Percentiles rank a stretch among this genome's conserved stretches.
Conservation (phyloP, 1,284 basidiomycete genomes). For the Trichosporon asahii region DNA sequence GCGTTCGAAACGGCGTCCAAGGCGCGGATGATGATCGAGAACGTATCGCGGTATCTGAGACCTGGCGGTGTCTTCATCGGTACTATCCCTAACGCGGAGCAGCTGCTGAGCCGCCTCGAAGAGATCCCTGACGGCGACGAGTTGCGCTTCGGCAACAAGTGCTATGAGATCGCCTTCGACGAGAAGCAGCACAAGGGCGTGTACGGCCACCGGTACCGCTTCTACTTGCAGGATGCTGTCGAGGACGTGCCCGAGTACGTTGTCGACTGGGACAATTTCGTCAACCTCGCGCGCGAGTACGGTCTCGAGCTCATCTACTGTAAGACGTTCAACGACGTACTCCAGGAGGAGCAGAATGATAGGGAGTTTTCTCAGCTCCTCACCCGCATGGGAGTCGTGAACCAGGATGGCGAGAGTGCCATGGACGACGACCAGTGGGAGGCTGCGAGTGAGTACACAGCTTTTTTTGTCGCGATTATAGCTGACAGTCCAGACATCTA, state of each 20-base stretch:
- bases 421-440: conserved; percentile 96
- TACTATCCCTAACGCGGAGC: conserved; percentile 83
- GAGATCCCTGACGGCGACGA: conserved; percentile 63
- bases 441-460: conserved; percentile 73
- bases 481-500: conserved; percentile 64
- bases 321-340: conserved; percentile 84
- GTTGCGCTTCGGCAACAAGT: conserved; percentile 81
- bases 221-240: conserved; percentile 91
- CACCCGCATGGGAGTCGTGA: conserved; percentile 82
- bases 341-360: conserved; percentile 69
- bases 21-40: conserved; percentile 86
- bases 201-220: conserved; percentile 89
- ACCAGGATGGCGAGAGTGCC: conserved; percentile 73
- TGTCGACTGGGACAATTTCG: conserved; percentile 90
- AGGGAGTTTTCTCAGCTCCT: conserved; percentile 74
- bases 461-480: neutral
- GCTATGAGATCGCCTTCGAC: conserved; percentile 85
- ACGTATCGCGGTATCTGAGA: conserved; percentile 76
- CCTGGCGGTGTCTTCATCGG: conserved; percentile 86
- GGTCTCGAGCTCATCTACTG: conserved; percentile 72
- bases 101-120: conserved; percentile 68
- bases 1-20: conserved; percentile 88
- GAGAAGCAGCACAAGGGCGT: conserved; percentile 60
- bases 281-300: conserved; percentile 76
- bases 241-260: conserved; percentile 96